phyloP scores from a whole-genome alignment of 2,329 filamentous ascomycete genomes.

The Penicillium digitatum region DNA sequence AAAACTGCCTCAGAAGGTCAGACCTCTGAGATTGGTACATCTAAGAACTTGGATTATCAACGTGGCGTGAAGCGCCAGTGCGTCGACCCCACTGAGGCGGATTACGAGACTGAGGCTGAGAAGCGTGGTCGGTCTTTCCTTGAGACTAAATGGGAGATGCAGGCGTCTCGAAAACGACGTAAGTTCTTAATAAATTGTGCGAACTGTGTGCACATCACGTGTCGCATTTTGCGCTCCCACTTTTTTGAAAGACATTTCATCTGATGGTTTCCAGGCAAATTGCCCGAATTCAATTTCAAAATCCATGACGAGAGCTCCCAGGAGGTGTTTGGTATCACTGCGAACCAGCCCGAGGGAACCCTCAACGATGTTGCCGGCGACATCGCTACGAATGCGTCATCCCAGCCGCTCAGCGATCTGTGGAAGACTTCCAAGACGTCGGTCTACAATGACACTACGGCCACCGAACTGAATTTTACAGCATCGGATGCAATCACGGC shows the following conservation, averaged over 20 bases:
- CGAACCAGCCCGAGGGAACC: background rate
- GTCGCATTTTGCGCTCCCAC: too few species aligned
- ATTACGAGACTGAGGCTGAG: conserved; percentile 12
- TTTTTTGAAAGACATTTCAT: background rate
- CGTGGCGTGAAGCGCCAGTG: conserved; percentile 39
- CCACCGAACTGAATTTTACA: background rate
- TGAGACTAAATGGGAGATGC: conserved; percentile 42
- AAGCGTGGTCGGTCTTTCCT: conserved; percentile 36
- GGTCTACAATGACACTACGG: conserved; percentile 12
- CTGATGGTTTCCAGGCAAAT: conserved; percentile 19
- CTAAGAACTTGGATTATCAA: conserved; percentile 25
- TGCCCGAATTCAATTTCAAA: conserved; percentile 18
- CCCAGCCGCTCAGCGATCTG: conserved; percentile 3
- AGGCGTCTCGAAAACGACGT: conserved; percentile 32
- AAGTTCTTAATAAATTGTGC: conserved; percentile 9
- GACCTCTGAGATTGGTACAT: conserved; percentile 34
- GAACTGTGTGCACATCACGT: background rate
- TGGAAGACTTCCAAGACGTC: conserved; percentile 3
- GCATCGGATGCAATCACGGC: conserved; percentile 9
- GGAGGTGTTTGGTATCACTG: background rate
- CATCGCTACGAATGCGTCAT: conserved; percentile 9
- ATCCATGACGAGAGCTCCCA: conserved; percentile 17
- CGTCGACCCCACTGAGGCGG: conserved; percentile 18
- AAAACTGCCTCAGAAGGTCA: conserved; percentile 23
- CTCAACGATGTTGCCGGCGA: conserved; percentile 6